Conservation (phyloP, 352 stramenopile species). For the Phytophthora syringae region DNA sequence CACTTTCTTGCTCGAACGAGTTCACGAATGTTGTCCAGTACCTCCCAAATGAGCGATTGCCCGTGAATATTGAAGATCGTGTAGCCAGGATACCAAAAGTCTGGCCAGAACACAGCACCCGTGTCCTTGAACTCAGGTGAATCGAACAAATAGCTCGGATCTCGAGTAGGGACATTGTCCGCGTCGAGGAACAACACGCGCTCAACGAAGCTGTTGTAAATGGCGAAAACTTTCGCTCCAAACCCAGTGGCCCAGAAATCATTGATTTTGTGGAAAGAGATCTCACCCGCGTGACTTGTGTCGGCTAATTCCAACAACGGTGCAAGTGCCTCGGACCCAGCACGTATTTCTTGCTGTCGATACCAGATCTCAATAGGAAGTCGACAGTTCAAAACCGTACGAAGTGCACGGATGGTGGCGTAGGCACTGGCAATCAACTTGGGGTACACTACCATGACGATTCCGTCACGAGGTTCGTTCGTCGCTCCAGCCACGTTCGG, state of each 20-base stretch:
- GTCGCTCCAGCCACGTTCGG: constrained; percentile 14
- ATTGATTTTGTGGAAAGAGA: constrained; percentile 36
- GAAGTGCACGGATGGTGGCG: constrained; percentile 40
- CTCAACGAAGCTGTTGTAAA: constrained; percentile 51
- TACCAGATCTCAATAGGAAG: constrained; percentile 65
- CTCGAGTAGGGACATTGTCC: constrained; percentile 54
- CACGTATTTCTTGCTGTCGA: constrained; percentile 3
- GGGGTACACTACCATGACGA: constrained; percentile 62
- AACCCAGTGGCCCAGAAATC: constrained; percentile 45
- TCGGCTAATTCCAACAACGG: constrained; percentile 28
- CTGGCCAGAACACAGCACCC: constrained; percentile 71
- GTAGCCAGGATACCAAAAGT: constrained; percentile 66
- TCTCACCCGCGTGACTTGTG: constrained; percentile 14
- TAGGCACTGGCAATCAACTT: constrained; percentile 49
- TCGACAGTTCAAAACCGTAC: constrained; percentile 38
- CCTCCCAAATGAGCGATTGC: constrained; percentile 52
- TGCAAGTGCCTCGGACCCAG: constrained; percentile 26
- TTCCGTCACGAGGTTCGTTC: constrained; percentile 21
- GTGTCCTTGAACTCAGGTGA: constrained; percentile 40
- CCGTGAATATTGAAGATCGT: constrained; percentile 72
- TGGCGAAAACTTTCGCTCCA: constrained; percentile 54
- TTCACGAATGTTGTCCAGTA: constrained; percentile 53
- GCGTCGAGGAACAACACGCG: constrained; percentile 61
- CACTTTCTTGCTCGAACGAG: constrained; percentile 77
- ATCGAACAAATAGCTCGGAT: constrained; percentile 59